Base-by-base conservation (phyloP, 1,284 basidiomycete genomes). In the Moniliophthora roreri region DNA sequence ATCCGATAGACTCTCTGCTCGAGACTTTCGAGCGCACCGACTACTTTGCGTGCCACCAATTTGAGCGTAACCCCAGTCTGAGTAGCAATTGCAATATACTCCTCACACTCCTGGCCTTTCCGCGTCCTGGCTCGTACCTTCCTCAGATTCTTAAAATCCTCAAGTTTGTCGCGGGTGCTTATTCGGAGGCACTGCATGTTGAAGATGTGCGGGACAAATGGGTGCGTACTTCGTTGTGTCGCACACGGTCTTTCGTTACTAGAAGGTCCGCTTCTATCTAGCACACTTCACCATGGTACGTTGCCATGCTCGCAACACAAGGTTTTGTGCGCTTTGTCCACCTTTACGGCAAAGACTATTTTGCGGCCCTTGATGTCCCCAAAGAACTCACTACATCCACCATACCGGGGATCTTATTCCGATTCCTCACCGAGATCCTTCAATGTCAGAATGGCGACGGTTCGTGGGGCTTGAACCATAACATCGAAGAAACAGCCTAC, bases 41-140 rank as follows among this genome's bases (percentile, higher is more conserved):
- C 15, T 39, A 50, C 39, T 41, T 50, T 21, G 26, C 34, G 34
- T 50, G 49, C 39, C 41, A 50, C 16, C 49, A 41, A 21, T 28
- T 41, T 28, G 49, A 50, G 34, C 49, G 49, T 32, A 50, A 50
- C 21, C 49, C 49, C n/a, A 50, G 49, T 34, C 18, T 50, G 6
- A 50, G 38, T 4, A 38, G 34, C 13, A 41, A 50, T 18, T 50
- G 49, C 26, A 50, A 50, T 32, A 26, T 50, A 7, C 39, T 50
- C 9, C 26, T 42, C n/a, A 24, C 49, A 5, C 23, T 50, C 8
- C 49, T 41, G 18, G 35, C 37, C 18, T 16, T 23, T 21, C 20
- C 48, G 20, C 20, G 39, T 10, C 48, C 48, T 16, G 18, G 26
- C 11, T 9, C 37, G 18, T 50, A 50, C 24, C 39, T 37, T 15